These are phyloP conservation scores for Hamamelis virginiana DNA, from an alignment of 164 flowering plant genomes.

Conservation along the genomic window DNA sequence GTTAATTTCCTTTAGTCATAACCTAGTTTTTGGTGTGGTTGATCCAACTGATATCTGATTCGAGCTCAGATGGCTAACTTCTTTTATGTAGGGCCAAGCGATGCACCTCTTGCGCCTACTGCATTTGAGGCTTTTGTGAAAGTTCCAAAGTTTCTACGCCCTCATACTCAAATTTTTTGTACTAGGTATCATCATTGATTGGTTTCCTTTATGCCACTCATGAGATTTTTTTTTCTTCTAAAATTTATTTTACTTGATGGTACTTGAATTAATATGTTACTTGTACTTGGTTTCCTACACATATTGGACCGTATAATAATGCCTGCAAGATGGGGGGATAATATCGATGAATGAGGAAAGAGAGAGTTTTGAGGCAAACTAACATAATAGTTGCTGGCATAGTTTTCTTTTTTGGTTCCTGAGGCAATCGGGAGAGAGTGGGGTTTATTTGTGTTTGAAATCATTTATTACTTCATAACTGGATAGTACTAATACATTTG, in stretches of 20 bases:
- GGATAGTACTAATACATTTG: background rate
- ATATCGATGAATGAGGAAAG: too few relatives aligned
- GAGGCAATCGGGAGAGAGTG: background rate
- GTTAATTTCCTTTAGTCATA: background rate
- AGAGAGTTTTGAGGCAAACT: too few relatives aligned
- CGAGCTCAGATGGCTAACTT: constrained; percentile 9
- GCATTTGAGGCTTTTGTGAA: constrained; percentile 87
- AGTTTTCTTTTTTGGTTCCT: background rate
- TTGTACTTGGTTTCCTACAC: background rate
- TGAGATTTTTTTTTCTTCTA: background rate
- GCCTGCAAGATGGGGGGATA: too few relatives aligned
- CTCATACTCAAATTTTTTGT: constrained; percentile 94
- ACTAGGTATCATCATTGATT: constrained; percentile 58
- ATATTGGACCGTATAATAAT: too few relatives aligned
- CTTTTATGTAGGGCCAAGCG: constrained; percentile 75
- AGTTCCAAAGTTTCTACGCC: constrained; percentile 87
- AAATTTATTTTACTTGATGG: background rate
- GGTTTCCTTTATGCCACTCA: background rate
- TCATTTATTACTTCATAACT: background rate
- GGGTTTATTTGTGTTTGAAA: background rate
- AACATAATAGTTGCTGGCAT: too few relatives aligned
- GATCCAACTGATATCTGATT: background rate
- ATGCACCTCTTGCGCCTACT: constrained; percentile 85
- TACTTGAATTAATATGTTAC: background rate
- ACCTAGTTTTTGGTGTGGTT: background rate